These are phyloP conservation scores for Acanthamoeba royreba DNA, from an alignment of 208 protist species.

Conservation along the genomic window DNA sequence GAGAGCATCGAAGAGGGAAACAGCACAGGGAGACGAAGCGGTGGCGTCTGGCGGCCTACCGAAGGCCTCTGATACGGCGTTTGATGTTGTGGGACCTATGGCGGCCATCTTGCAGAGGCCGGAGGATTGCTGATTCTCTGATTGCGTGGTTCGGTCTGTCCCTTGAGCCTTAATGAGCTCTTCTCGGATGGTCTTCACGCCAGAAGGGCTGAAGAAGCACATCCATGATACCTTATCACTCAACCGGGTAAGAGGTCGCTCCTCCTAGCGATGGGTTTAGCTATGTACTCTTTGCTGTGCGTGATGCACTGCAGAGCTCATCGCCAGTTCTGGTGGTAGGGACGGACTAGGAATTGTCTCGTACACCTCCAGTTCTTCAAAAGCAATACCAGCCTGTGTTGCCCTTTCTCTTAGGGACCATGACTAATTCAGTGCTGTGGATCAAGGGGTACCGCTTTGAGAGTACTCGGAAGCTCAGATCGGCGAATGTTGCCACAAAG, in stretches of 20 bases:
- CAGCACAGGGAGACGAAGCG: background rate
- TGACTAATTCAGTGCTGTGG: background rate
- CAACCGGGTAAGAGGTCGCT: too few relatives aligned
- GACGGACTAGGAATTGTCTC: background rate
- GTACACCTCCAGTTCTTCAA: background rate
- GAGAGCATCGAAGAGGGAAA: background rate
- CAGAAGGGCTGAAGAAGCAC: constrained; percentile 26
- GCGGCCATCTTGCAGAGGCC: background rate
- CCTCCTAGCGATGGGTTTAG: background rate
- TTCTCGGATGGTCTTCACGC: background rate
- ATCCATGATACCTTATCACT: background rate
- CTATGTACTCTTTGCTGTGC: background rate
- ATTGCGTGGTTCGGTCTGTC: background rate
- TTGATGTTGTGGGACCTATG: background rate
- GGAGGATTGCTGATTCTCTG: background rate
- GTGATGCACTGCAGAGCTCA: background rate
- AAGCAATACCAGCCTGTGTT: background rate
- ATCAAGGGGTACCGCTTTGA: background rate
- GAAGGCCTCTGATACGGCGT: background rate
- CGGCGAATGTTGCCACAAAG: background rate
- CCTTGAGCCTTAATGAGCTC: background rate
- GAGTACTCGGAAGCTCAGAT: background rate
- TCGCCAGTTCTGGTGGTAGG: background rate
- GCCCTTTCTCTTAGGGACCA: background rate
- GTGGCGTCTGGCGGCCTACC: background rate